A percentile compares a stretch with the other conserved stretches of the same genome.
phyloP scores from a whole-genome alignment of 345 rosid species.

The Populus alba region DNA sequence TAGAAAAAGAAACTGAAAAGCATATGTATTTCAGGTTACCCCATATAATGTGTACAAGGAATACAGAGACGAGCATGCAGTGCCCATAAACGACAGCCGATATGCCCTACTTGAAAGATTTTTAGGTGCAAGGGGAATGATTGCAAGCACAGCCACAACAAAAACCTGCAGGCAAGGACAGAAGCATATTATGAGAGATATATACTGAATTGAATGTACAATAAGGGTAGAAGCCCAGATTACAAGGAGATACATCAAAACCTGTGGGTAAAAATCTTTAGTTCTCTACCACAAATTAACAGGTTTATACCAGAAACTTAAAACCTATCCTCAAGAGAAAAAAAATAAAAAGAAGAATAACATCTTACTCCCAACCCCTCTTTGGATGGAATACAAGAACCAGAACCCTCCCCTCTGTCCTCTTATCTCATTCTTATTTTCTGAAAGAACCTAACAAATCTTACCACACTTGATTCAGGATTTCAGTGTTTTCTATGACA shows the following conservation, averaged over 20 bases:
- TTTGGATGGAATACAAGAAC: not conserved
- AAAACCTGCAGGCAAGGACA: constrained; percentile 58
- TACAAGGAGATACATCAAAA: not conserved
- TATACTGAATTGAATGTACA: not conserved
- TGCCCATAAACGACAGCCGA: constrained; percentile 91
- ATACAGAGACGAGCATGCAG: constrained; percentile 75
- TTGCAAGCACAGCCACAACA: constrained; percentile 82
- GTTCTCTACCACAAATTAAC: not conserved
- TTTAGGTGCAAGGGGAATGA: constrained; percentile 70
- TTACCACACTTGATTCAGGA: not conserved
- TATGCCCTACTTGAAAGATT: constrained; percentile 78
- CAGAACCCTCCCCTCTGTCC: not conserved
- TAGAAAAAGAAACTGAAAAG: not conserved
- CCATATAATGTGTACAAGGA: constrained; percentile 89
- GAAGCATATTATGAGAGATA: constrained; percentile 13
- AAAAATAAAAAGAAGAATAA: not conserved
- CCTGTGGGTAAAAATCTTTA: not conserved
- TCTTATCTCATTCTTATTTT: not conserved
- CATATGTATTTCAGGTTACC: constrained; percentile 38
- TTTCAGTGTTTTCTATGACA: too few relatives aligned
- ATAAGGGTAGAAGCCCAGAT: not conserved
- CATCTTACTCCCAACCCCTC: not conserved
- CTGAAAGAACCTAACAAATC: not conserved
- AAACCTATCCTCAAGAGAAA: not conserved
- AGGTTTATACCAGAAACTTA: not conserved